Evolutionary conservation across 1,139 yeast genomes (phyloP).

Genomic region (Sugiyamaella paludigena): DNA sequence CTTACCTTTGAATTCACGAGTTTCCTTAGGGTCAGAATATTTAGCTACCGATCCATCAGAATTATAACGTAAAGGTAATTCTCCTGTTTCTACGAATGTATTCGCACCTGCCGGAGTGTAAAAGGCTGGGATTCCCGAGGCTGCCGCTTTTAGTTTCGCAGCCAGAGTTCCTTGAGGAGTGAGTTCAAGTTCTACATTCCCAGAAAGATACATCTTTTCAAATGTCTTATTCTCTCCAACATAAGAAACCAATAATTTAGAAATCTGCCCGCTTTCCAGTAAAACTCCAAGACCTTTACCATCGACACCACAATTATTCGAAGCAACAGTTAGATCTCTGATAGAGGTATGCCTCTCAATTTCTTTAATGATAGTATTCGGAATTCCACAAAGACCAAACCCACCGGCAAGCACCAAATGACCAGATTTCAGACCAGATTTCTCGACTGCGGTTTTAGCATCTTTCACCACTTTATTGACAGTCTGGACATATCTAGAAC

Average conservation of each 20-base stretch:
- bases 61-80: constrained; percentile 45
- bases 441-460: constrained; percentile 25
- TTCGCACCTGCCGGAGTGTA: constrained; percentile 51
- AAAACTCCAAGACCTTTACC: constrained; percentile 46
- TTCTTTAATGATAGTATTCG: constrained; percentile 46
- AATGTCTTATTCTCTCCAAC: constrained; percentile 48
- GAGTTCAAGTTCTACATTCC: constrained; percentile 46
- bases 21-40: constrained; percentile 41
- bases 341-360: constrained; percentile 38
- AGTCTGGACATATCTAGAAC: background rate
- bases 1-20: constrained; percentile 40
- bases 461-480: constrained; percentile 11
- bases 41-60: constrained; percentile 39
- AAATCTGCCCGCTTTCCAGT: constrained; percentile 45
- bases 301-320: constrained; percentile 54
- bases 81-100: constrained; percentile 51
- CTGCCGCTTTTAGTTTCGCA: constrained; percentile 49
- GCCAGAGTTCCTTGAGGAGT: constrained; percentile 55
- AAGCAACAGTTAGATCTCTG: constrained; percentile 44
- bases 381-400: constrained; percentile 50
- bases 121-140: constrained; percentile 51
- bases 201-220: constrained; percentile 43
- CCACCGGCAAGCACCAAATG: constrained; percentile 46
- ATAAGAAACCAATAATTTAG: constrained; percentile 47
- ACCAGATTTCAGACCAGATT: constrained; percentile 2